phyloP scores from a whole-genome alignment of 176 grass and related monocot genomes.

The Pharus latifolius region DNA sequence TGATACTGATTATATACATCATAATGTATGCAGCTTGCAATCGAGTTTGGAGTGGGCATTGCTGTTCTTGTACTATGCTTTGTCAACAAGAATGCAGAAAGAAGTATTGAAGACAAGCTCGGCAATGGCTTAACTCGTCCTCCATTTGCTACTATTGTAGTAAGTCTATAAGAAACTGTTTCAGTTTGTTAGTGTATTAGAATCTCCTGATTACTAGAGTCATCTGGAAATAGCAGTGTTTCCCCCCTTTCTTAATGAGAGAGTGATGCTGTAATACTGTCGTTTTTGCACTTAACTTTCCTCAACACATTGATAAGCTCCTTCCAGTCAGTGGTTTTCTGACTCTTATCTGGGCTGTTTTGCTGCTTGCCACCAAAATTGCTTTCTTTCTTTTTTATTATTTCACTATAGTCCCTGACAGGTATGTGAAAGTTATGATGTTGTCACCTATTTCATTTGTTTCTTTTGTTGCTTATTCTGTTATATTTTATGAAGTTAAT shows the following conservation, averaged over 20 bases:
- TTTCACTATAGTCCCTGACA: background rate
- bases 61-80: slow-evolving; percentile 85
- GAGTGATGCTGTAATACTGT: too few relatives aligned
- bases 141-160: slow-evolving; percentile 89
- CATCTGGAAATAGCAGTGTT: slow-evolving; percentile 10
- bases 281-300: too few relatives aligned
- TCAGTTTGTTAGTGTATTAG: background rate
- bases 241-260: background rate
- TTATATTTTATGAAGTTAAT: too few relatives aligned
- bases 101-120: slow-evolving; percentile 68
- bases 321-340: too few relatives aligned
- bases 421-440: background rate
- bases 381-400: background rate
- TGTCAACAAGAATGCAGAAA: slow-evolving; percentile 49
- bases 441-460: slow-evolving; percentile 3
- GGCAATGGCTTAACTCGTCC: slow-evolving; percentile 84
- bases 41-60: slow-evolving; percentile 84
- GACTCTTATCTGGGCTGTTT: too few relatives aligned
- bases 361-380: background rate
- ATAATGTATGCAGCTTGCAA: slow-evolving; percentile 65
- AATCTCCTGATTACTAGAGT: background rate
- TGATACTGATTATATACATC: slow-evolving; percentile 5
- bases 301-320: too few relatives aligned
- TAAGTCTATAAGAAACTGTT: slow-evolving; percentile 33
- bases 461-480: background rate